A percentile compares a stretch with the other conserved stretches of the same genome.
phyloP scores from a whole-genome alignment of 2,329 filamentous ascomycete species.

The Aspergillus sp. region DNA sequence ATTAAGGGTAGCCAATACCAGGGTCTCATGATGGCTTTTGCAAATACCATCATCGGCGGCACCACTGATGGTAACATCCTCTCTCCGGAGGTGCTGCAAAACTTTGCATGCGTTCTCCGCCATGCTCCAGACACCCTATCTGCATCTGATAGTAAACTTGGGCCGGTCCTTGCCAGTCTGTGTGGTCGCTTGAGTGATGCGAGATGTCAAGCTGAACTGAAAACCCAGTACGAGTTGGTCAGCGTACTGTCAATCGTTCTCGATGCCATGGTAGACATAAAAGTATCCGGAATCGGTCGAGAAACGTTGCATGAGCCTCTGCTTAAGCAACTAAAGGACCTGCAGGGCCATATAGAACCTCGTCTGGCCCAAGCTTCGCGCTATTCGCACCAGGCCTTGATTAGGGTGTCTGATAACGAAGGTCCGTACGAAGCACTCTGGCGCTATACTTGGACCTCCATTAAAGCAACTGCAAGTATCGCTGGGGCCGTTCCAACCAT shows the following conservation, averaged over 20 bases:
- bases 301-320: slow-evolving; percentile 2
- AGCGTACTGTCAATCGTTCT: neutral
- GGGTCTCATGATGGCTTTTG: neutral
- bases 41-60: neutral
- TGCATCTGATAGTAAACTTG: neutral
- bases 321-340: neutral
- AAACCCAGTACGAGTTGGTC: slow-evolving; percentile 4
- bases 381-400: slow-evolving; percentile 3
- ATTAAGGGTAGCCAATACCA: neutral
- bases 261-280: slow-evolving; percentile 5
- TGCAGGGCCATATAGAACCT: neutral
- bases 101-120: neutral
- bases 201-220: neutral
- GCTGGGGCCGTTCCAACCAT: slow-evolving; percentile 1
- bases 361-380: neutral
- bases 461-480: slow-evolving; percentile 3
- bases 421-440: slow-evolving; percentile 2
- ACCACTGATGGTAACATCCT: neutral
- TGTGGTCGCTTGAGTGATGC: neutral
- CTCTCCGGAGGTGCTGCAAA: neutral
- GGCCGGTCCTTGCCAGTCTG: neutral
- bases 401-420: slow-evolving; percentile 1
- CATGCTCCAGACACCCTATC: neutral
- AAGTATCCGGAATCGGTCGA: slow-evolving; percentile 1
- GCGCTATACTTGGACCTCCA: neutral